Base-by-base conservation (phyloP, 164 flowering plant species). In the Sedum album region DNA sequence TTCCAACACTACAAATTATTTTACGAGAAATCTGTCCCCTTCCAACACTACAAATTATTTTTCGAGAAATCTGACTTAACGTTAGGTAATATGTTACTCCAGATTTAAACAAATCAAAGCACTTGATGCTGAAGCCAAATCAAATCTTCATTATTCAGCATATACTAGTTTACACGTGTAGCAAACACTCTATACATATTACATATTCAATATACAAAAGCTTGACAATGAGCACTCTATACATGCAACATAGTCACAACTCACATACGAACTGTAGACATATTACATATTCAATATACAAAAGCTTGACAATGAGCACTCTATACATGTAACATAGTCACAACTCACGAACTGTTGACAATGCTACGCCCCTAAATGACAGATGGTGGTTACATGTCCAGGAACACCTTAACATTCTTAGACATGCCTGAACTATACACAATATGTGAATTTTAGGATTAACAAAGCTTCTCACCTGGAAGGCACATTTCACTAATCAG, bases 401-500 rank as follows among this genome's bases (percentile, higher is more conserved):
- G 33, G 2, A 18, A 21, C 41, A 18, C 41, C 41, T 53, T 53
- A 13, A 21, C 60, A 53, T 35, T 38, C 51, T 8, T 65, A 51
- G 5, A 72, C 35, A 36, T 53, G 39, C 33, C 31, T 53, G 6
- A 68, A 35, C 70, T 68, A 48, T 51, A 67, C 44, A 67, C 1
- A 13, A 67, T 33, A 31, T 20, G 8, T n/a, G 17, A 20, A 20
- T 49, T 7, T 28, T 46, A 31, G n/a, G 10, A 21, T 5, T 44
- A 28, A 39, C 5, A 26, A 25, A 26, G 17, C 35, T 31, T 5
- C 31, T 26, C 65, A n/a, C 41, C 48, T 20, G 21, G 28, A 15
- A 25, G 18, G 30, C 33, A 33, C 21, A 28, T 10, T 18, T 60
- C 6, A 6, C 30, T 64, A 20, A 66, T 85, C 80, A 93, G 25